Conservation (phyloP, 495 filamentous ascomycete species). For the Xylaria cubensis region DNA sequence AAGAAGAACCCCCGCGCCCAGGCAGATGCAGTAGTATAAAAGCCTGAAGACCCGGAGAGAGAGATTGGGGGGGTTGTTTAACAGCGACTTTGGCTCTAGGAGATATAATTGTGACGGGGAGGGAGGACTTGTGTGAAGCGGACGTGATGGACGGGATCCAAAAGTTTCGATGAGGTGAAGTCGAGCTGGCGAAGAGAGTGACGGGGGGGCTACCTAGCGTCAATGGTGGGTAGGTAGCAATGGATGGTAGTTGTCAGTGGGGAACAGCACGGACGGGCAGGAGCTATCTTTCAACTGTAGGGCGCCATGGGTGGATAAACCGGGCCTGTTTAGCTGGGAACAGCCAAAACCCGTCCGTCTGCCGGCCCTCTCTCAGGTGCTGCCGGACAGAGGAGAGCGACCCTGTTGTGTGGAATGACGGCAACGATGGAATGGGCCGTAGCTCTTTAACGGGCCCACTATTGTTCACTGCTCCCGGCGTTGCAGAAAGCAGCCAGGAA, state of each 20-base stretch:
- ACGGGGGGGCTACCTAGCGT: constrained; percentile 26
- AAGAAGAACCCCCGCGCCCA: constrained; percentile 33
- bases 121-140: constrained; percentile 22
- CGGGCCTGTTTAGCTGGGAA: constrained; percentile 7
- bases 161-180: constrained; percentile 41
- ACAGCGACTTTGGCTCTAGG: constrained; percentile 36
- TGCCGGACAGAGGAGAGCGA: constrained; percentile 11
- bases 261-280: constrained; percentile 4
- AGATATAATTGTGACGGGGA: constrained; percentile 33
- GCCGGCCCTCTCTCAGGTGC: constrained; percentile 15
- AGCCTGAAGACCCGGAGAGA: constrained; percentile 20
- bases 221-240: constrained; percentile 8
- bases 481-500: background rate
- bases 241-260: constrained; percentile 14
- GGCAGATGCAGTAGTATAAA: constrained; percentile 34
- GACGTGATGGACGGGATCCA: constrained; percentile 36
- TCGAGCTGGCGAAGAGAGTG: constrained; percentile 30
- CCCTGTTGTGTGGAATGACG: background rate
- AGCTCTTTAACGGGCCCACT: background rate
- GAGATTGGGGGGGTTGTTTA: constrained; percentile 14
- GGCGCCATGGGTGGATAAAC: background rate
- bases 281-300: background rate
- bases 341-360: background rate
- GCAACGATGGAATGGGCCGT: background rate
- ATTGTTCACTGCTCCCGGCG: constrained; percentile 11